phyloP scores from a whole-genome alignment of 306 rosid species.

The Boehmeria nivea region DNA sequence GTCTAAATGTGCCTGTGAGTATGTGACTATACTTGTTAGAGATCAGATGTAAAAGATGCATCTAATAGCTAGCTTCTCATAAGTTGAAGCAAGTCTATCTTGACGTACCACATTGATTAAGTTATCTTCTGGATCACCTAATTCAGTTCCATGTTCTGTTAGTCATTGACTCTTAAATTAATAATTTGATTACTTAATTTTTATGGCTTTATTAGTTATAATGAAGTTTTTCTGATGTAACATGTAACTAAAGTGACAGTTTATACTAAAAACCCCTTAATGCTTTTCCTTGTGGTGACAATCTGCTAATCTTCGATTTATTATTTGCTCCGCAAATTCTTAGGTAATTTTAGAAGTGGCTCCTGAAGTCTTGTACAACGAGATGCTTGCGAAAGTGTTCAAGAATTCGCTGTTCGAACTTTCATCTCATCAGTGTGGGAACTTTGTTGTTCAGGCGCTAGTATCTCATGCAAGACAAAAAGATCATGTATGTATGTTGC shows the following conservation, averaged over 20 bases:
- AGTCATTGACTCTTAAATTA: too few species aligned
- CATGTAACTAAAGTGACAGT: too few species aligned
- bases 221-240: too few species aligned
- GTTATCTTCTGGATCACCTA: too few species aligned
- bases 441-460: slow-evolving; percentile 86
- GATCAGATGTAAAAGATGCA: neutral
- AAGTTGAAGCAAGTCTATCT: too few species aligned
- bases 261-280: too few species aligned
- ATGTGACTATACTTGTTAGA: neutral
- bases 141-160: too few species aligned
- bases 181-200: too few species aligned
- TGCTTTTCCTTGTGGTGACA: slow-evolving; percentile 1
- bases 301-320: slow-evolving; percentile 15
- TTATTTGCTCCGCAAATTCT: slow-evolving; percentile 22
- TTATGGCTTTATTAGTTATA: too few species aligned
- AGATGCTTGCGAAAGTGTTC: slow-evolving; percentile 57
- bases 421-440: slow-evolving; percentile 81
- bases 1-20: too few species aligned
- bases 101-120: too few species aligned
- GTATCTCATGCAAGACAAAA: slow-evolving; percentile 53
- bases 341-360: slow-evolving; percentile 95
- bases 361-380: slow-evolving; percentile 66
- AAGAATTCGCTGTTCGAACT: slow-evolving; percentile 64
- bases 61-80: too few species aligned
- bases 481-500: slow-evolving; percentile 47